These are phyloP conservation scores for Apophysomyces variabilis DNA, from an alignment of 371 early-diverging fungal species.

Conservation along the genomic window DNA sequence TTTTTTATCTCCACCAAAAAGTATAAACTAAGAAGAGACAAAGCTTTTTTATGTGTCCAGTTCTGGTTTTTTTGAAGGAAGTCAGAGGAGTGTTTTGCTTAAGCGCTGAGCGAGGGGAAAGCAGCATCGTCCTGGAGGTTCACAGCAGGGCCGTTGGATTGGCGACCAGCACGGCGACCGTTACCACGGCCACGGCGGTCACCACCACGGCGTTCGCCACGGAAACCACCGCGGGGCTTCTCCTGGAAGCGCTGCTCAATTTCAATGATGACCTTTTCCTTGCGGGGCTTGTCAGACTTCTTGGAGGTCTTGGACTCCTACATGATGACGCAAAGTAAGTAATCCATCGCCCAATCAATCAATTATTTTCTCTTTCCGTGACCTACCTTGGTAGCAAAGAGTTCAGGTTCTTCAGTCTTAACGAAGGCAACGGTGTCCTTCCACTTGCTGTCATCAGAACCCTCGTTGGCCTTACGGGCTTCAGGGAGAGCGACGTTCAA, in stretches of 20 bases:
- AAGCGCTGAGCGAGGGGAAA: conserved; percentile 77
- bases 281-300: conserved; percentile 43
- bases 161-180: conserved; percentile 45
- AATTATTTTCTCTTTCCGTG: conserved; percentile 8
- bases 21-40: conserved; percentile 10
- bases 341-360: not conserved
- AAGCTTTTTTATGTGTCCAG: conserved; percentile 9
- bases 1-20: not conserved
- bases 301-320: conserved; percentile 57
- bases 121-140: conserved; percentile 74
- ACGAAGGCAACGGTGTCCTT: conserved; percentile 73
- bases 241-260: conserved; percentile 58
- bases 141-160: conserved; percentile 56
- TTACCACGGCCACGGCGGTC: conserved; percentile 36
- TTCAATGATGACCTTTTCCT: conserved; percentile 64
- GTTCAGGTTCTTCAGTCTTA: conserved; percentile 70
- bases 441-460: conserved; percentile 77
- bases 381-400: conserved; percentile 66
- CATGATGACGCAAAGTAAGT: not conserved
- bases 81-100: conserved; percentile 5
- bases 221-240: conserved; percentile 47
- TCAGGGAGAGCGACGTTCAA: conserved; percentile 68
- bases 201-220: conserved; percentile 37
- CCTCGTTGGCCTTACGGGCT: conserved; percentile 83
- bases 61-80: conserved; percentile 6